Base-by-base conservation (phyloP, 768 basidiomycete species). In the Daedaleopsis nitida region DNA sequence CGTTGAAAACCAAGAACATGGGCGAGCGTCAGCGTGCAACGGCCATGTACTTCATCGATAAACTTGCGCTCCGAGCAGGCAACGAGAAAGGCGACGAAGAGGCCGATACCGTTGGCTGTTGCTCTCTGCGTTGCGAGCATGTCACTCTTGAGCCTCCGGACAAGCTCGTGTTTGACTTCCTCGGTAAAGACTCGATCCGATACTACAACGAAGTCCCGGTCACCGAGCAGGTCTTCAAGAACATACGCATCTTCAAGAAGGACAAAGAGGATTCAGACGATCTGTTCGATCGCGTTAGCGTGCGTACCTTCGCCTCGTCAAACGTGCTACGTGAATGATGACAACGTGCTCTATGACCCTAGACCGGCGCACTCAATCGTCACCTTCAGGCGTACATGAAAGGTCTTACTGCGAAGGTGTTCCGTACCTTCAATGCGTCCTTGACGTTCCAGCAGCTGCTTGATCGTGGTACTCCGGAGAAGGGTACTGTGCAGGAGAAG, bases 11-110 rank as follows among this genome's bases (percentile, higher is more conserved):
- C 55, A 98, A 97, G 74, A 85, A 94, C 60, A 98, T 94, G 91
- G 91, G 88, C 11, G 90, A 93, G 65, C 88, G 97, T 37, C 96
- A 98, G 75, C 88, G 96, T 24, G 97, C 97, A n/a, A 98, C 96
- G 1, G 92, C 97, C 16, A 92, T 99, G 89, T 99, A 99, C 75
- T 94, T 99, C 77, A 98, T 99, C 69, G 97, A 99, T 76, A 86
- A 87, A 70, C 83, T 98, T 38, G 97, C 97, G 38, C 90, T 99
- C 73, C 92, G 97, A 82, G 96, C 96, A 50, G 97, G 97, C 65
- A 98, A 98, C 76, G 97, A 99, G 79, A 99, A 99, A 76, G 97
- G 96, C 47, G 97, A 98, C 69, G 97, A 99, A 67, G 97, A 98
- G 75, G 97, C 97, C 1, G 97, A 99, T 73, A 99, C 97, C 0